Conservation (phyloP, 2,329 filamentous ascomycete species). For the Lecanicillium sp. region DNA sequence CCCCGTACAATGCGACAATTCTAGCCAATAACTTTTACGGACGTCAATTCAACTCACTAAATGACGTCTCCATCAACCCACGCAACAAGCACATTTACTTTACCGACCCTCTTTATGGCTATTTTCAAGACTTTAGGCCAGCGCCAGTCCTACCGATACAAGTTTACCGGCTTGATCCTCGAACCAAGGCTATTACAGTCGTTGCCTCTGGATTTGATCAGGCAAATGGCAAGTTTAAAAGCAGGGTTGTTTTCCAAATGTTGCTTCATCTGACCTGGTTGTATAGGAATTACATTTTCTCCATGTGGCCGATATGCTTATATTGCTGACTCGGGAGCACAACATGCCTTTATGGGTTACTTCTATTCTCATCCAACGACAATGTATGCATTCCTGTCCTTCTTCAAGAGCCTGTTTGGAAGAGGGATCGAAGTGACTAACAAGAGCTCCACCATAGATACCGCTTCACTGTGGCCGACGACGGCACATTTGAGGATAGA, state of each 20-base stretch:
- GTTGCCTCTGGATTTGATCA: slow-evolving; percentile 49
- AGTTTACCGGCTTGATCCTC: slow-evolving; percentile 47
- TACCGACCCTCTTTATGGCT: slow-evolving; percentile 53
- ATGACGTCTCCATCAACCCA: slow-evolving; percentile 47
- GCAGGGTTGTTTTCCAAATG: no score
- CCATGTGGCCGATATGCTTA: slow-evolving; percentile 44
- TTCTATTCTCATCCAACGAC: slow-evolving; percentile 33
- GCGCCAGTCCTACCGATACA: slow-evolving; percentile 45
- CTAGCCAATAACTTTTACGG: slow-evolving; percentile 53
- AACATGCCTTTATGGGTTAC: slow-evolving; percentile 31
- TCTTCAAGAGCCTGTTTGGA: no score
- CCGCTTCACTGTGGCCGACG: slow-evolving; percentile 33
- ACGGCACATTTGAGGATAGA: slow-evolving; percentile 38
- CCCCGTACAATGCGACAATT: slow-evolving; percentile 14
- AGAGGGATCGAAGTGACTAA: no score
- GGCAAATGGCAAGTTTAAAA: slow-evolving; percentile 36
- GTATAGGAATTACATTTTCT: slow-evolving; percentile 43
- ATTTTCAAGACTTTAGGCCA: slow-evolving; percentile 48
- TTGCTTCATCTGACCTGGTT: slow-evolving; percentile 6
- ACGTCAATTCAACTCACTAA: slow-evolving; percentile 51
- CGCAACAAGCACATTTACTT: slow-evolving; percentile 53
- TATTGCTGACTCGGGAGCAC: slow-evolving; percentile 48
- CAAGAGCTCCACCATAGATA: no score
- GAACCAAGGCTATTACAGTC: slow-evolving; percentile 40
- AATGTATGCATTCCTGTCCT: slow-evolving; percentile 25